Evolutionary conservation across 257 asterid genomes (phyloP), one percentile per base, ranked within the genome.

Genomic region (Leonotis leonurus): DNA sequence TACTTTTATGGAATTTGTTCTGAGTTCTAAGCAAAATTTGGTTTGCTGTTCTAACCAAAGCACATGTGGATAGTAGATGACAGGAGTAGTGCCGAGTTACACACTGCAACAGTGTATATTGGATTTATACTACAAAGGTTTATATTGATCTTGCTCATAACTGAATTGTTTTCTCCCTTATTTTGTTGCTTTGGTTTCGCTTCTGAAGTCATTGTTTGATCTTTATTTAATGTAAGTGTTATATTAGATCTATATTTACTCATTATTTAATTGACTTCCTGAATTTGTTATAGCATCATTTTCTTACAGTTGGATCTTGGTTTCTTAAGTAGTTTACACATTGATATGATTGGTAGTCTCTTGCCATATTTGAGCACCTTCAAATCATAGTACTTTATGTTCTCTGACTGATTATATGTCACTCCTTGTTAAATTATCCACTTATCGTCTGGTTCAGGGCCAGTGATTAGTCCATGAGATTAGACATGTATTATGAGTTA

Each of bases 71-170:
- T 52, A 25, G 45, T 51, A 14, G 64, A 25, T 32, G 61, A 26
- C 35, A 29, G 68, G n/a, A 62, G 41, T 18, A 50, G 26, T 50
- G 27, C 55, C 20, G 56, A 26, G 30, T 36, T 60, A 12, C 62
- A 2, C 39, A 18, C 26, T n/a, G n/a, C n/a, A n/a, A n/a, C n/a
- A n/a, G n/a, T n/a, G n/a, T n/a, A n/a, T n/a, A n/a, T n/a, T n/a
- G n/a, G n/a, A n/a, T n/a, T n/a, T n/a, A 30, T 33, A 8, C 27
- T 52, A 12, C 37, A 27, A 41, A 67, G 70, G 59, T 51, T 56
- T 56, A 37, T 41, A 46, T 36, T 32, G 58, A 16, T 39, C 17
- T 4, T 41, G 54, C 46, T 40, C 21, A 16, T 22, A 35, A 35
- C 32, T 56, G 57, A 8, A n/a, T 35, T 1, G 41, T 12, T 4